These are phyloP conservation scores for Neurospora sp. DNA, from an alignment of 495 filamentous ascomycete genomes.

Conservation along the genomic window DNA sequence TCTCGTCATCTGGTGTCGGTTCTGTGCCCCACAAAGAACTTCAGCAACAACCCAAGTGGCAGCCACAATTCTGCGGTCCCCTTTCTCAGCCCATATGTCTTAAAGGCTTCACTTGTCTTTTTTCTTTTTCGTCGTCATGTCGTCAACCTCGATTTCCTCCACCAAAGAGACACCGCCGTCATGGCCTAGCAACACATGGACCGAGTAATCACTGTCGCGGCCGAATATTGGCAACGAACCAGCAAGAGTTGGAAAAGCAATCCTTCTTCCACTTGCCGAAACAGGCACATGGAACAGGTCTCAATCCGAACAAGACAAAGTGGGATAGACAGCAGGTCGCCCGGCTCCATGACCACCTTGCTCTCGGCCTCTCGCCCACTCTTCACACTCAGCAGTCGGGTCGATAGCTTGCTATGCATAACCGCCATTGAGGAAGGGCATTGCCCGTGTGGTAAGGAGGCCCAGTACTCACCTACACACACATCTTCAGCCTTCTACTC, in stretches of 20 bases:
- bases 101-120: neutral
- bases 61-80: neutral
- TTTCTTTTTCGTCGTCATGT: neutral
- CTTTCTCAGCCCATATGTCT: neutral
- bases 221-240: neutral
- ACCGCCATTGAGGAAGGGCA: too few relatives aligned
- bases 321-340: neutral
- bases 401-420: neutral
- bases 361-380: neutral
- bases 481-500: neutral
- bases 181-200: neutral
- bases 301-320: neutral
- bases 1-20: neutral
- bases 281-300: neutral
- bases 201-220: neutral
- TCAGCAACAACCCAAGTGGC: neutral
- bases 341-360: neutral
- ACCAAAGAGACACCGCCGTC: neutral
- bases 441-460: neutral
- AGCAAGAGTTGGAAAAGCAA: neutral
- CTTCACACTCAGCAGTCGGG: neutral
- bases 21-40: neutral
- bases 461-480: neutral
- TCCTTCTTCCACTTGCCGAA: neutral
- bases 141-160: neutral